Evolutionary conservation across 2,329 filamentous ascomycete species (phyloP).

Genomic region (Neoarthrinium moseri): DNA sequence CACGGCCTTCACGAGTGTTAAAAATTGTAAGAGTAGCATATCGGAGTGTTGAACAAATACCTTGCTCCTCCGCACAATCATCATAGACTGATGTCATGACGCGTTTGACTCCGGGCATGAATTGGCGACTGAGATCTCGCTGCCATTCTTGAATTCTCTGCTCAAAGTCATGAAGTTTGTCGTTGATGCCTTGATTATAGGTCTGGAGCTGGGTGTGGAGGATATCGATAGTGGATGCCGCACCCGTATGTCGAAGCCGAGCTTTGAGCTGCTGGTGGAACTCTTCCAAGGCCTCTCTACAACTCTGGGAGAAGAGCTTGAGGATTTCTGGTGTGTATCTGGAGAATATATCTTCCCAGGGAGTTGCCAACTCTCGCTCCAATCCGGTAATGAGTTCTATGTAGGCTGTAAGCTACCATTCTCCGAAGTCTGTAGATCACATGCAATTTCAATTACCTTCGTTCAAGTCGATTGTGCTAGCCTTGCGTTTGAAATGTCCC

Average conservation of each 20-base stretch:
- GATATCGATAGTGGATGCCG: neutral
- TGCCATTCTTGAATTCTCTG: neutral
- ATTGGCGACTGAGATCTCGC: slow-evolving; percentile 1
- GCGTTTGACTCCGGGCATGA: neutral
- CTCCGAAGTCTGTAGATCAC: neutral
- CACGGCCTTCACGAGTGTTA: neutral
- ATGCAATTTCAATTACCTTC: neutral
- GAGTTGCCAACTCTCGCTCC: neutral
- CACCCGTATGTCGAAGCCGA: neutral
- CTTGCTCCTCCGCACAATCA: neutral
- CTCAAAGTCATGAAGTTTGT: neutral
- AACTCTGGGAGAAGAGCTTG: neutral
- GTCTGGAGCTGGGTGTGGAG: neutral
- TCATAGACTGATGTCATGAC: neutral
- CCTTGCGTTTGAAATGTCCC: neutral
- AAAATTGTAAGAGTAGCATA: too few species aligned
- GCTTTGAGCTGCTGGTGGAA: neutral
- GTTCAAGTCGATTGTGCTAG: neutral
- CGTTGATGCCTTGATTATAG: neutral
- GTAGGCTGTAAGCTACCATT: neutral
- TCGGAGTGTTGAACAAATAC: too few species aligned
- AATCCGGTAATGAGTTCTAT: neutral
- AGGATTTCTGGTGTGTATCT: neutral
- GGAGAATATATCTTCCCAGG: neutral
- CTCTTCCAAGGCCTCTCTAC: neutral